Evolutionary conservation across 1,139 yeast species (phyloP), one percentile per base, ranked within the genome.

Genomic region (Scheffersomyces quercinus): DNA sequence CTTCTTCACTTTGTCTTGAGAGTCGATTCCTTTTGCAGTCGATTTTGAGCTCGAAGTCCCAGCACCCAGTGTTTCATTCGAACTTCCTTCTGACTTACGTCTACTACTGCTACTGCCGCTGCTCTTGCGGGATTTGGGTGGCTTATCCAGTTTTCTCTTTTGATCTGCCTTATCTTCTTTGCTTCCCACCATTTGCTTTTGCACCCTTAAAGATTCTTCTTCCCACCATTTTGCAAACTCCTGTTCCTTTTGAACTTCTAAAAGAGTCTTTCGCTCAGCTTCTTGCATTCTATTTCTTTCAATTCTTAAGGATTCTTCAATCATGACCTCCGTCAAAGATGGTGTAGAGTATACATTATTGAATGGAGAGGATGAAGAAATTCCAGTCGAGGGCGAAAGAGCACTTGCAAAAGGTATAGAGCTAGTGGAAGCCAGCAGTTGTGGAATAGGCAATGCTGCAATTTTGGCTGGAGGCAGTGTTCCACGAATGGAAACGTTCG

Each of bases 151-250:
- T 31, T 11, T 31, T n/a, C 3, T 15, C 10, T 13, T 31, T 31
- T 9, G 35, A 8, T 31, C 20, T n/a, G 20, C 9, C 20, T 28
- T 38, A 37, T 38, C 37, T 41, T 40, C 31, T 37, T 6, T 14
- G 35, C 20, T 20, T 20, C 15, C 11, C 7, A n/a, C 64, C 68
- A 75, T 64, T 52, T 71, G 77, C 40, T 59, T 61, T 57, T 85
- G 90, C 7, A 83, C 85, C 39, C 78, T 67, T 15, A 69, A 69
- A 33, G 86, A 73, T 56, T 88, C 95, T 51, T 79, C 82, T 39
- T 78, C 85, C 91, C 95, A 88, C 96, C 96, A 88, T 48, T 67
- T 73, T 14, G 82, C 87, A 66, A 88, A 88, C 56, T 83, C 89
- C 56, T 86, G 88, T 54, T 88, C 95, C 52, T 83, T 82, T 60